A percentile compares a stretch with the other conserved stretches of the same genome.
phyloP scores from a whole-genome alignment of 2,329 filamentous ascomycete genomes.

The Calonectria crousiana region DNA sequence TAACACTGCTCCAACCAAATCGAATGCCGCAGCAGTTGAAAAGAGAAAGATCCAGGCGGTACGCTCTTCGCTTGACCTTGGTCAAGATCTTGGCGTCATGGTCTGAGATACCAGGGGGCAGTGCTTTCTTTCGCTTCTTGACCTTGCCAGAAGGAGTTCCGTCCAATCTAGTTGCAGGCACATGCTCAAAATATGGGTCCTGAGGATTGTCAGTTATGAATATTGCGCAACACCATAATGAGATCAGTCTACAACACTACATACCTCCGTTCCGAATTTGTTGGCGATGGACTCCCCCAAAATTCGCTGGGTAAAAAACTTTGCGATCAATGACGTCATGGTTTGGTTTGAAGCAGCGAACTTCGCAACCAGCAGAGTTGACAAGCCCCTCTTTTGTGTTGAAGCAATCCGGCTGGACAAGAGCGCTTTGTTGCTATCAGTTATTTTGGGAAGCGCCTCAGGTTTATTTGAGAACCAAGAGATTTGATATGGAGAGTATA shows the following conservation, averaged over 20 bases:
- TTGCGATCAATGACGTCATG: slow-evolving; percentile 67
- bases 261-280: slow-evolving; percentile 69
- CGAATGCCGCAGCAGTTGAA: slow-evolving; percentile 85
- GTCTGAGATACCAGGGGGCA: slow-evolving; percentile 84
- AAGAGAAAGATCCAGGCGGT: slow-evolving; percentile 85
- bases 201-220: slow-evolving; percentile 55
- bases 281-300: slow-evolving; percentile 68
- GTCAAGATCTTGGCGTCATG: slow-evolving; percentile 87
- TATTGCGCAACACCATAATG: background rate
- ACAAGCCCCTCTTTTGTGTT: slow-evolving; percentile 1
- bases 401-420: slow-evolving; percentile 25
- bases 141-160: slow-evolving; percentile 76
- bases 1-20: slow-evolving; percentile 90
- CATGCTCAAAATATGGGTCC: slow-evolving; percentile 91
- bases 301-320: slow-evolving; percentile 68
- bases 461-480: slow-evolving; percentile 29
- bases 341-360: background rate
- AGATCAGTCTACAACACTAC: slow-evolving; percentile 15
- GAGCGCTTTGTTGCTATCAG: slow-evolving; percentile 27
- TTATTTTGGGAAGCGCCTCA: slow-evolving; percentile 43
- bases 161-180: slow-evolving; percentile 78
- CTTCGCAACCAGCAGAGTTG: background rate
- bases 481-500: slow-evolving; percentile 17
- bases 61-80: slow-evolving; percentile 86
- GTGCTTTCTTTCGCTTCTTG: slow-evolving; percentile 87